phyloP scores from a whole-genome alignment of 2,329 filamentous ascomycete species.

The Phaeosphaeria sp. region DNA sequence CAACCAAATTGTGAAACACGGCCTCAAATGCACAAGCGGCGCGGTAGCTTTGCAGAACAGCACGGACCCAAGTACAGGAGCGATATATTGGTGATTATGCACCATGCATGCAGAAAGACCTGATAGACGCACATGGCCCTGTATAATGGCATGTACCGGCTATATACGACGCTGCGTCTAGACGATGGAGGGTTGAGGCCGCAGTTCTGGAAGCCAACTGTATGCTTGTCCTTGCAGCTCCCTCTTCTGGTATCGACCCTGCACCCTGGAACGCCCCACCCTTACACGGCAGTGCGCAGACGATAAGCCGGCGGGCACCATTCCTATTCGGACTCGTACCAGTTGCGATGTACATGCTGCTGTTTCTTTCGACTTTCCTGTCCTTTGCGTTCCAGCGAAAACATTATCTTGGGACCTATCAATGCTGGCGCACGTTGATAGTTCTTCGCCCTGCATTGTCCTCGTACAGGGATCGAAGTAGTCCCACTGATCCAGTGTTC shows the following conservation, averaged over 20 bases:
- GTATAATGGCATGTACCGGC: neutral
- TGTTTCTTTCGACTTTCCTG: neutral
- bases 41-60: neutral
- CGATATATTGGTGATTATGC: conserved; percentile 1
- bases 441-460: neutral
- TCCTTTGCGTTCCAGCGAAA: neutral
- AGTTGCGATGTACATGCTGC: neutral
- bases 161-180: neutral
- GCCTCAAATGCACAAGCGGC: neutral
- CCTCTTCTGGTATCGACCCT: conserved; percentile 2
- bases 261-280: neutral
- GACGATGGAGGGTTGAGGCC: neutral
- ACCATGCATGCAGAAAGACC: neutral
- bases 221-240: conserved; percentile 2
- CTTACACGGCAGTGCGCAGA: neutral
- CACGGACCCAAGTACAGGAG: neutral
- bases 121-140: neutral
- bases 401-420: neutral
- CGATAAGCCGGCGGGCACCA: neutral
- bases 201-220: neutral
- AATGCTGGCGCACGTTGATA: neutral
- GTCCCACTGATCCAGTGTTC: neutral
- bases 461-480: neutral
- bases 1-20: conserved; percentile 1
- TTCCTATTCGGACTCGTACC: neutral